These are phyloP conservation scores for Petunia axillaris DNA, from an alignment of 257 asterid genomes.

Conservation along the genomic window DNA sequence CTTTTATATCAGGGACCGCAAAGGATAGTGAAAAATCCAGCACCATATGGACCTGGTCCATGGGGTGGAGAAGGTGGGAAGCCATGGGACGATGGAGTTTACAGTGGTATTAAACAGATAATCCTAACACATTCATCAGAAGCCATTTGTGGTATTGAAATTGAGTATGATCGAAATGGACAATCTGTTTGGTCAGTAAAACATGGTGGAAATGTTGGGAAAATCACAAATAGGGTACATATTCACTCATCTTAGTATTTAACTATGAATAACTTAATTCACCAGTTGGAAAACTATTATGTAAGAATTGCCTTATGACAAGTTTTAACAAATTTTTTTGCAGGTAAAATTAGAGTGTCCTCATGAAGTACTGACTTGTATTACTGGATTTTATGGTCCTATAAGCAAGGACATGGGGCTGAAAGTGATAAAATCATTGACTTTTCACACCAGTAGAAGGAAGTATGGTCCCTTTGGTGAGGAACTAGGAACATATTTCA, in stretches of 20 bases:
- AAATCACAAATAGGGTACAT: constrained; percentile 52
- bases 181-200: constrained; percentile 88
- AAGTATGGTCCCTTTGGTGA: constrained; percentile 75
- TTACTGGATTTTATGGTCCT: constrained; percentile 71
- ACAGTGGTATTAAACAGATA: constrained; percentile 71
- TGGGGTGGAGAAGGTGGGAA: constrained; percentile 94
- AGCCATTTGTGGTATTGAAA: constrained; percentile 60
- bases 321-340: not conserved
- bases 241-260: not conserved
- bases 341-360: constrained; percentile 80
- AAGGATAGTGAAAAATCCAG: constrained; percentile 55
- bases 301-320: not conserved
- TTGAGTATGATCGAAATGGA: constrained; percentile 85
- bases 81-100: constrained; percentile 92
- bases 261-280: not conserved
- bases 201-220: constrained; percentile 67
- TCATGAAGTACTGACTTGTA: constrained; percentile 65
- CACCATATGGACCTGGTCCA: constrained; percentile 86
- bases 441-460: constrained; percentile 61
- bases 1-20: constrained; percentile 42
- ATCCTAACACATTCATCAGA: constrained; percentile 50
- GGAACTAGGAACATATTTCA: constrained; percentile 64
- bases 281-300: not conserved
- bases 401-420: constrained; percentile 46
- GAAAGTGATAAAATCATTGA: constrained; percentile 63